Conservation (phyloP, 495 filamentous ascomycete species). For the Ramalina peruviana region DNA sequence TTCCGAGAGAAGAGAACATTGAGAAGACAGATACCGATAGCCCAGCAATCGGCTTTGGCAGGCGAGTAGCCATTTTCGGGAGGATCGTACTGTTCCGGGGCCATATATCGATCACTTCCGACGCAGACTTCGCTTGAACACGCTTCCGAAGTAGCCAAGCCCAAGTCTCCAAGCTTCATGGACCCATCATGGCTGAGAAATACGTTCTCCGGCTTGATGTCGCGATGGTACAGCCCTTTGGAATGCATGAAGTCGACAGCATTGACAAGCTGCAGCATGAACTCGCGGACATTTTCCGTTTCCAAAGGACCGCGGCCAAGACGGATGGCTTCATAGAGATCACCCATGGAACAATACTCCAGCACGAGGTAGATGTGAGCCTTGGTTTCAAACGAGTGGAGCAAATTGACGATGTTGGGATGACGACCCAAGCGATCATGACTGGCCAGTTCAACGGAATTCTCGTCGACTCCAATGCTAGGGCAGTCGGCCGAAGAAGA, state of each 20-base stretch:
- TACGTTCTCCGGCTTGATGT: conserved; percentile 99
- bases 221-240: conserved; percentile 87
- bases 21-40: conserved; percentile 85
- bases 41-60: conserved; percentile 90
- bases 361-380: conserved; percentile 82
- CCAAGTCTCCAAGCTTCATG: conserved; percentile 96
- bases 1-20: conserved; percentile 95
- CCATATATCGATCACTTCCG: conserved; percentile 97
- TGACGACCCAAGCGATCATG: conserved; percentile 68
- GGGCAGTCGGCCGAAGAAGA: conserved; percentile 37
- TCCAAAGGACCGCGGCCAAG: conserved; percentile 73
- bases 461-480: conserved; percentile 51
- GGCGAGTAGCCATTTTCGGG: conserved; percentile 76
- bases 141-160: conserved; percentile 68
- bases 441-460: conserved; percentile 74
- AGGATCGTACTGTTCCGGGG: conserved; percentile 91
- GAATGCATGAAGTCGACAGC: conserved; percentile 83
- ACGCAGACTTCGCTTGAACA: conserved; percentile 87
- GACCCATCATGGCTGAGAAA: conserved; percentile 74
- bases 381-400: conserved; percentile 84
- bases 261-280: conserved; percentile 89
- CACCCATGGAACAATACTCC: conserved; percentile 91
- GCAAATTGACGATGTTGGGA: conserved; percentile 84
- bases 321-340: conserved; percentile 94
- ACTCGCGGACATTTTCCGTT: conserved; percentile 89